Evolutionary conservation across 1,139 yeast species (phyloP).

Genomic region (Yamadazyma dushanensis): DNA sequence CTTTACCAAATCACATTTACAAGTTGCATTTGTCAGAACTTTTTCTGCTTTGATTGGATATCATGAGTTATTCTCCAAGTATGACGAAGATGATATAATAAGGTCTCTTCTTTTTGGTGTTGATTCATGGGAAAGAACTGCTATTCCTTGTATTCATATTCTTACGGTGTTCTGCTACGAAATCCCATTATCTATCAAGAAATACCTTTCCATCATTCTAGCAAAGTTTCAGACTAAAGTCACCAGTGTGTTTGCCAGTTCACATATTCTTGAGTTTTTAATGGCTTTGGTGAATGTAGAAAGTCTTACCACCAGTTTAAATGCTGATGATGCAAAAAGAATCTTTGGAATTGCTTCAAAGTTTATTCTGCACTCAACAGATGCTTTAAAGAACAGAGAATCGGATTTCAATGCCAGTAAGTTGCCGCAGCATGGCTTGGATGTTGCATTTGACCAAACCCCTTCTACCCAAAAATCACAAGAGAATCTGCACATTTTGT

Average conservation of each 20-base stretch:
- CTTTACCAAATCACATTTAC: conserved; percentile 59
- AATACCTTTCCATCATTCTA: conserved; percentile 63
- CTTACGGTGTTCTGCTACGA: conserved; percentile 80
- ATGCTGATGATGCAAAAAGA: conserved; percentile 73
- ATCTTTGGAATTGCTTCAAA: conserved; percentile 84
- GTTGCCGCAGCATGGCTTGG: conserved; percentile 36
- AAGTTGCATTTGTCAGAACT: conserved; percentile 65
- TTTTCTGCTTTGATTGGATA: conserved; percentile 71
- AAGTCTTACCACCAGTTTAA: conserved; percentile 66
- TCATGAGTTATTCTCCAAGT: conserved; percentile 54
- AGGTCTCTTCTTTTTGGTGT: conserved; percentile 64
- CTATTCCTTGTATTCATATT: conserved; percentile 76
- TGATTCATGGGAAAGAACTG: conserved; percentile 76
- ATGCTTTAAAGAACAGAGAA: conserved; percentile 31
- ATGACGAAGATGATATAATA: conserved; percentile 70
- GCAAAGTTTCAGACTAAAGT: conserved; percentile 72
- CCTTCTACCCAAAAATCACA: conserved; percentile 50
- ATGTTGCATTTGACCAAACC: conserved; percentile 39
- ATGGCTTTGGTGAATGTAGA: conserved; percentile 68
- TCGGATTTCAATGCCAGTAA: conserved; percentile 11
- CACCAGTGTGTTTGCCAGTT: conserved; percentile 66
- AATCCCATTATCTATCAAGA: conserved; percentile 71
- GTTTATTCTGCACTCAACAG: conserved; percentile 71
- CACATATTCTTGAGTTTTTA: conserved; percentile 77
- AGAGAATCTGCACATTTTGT: conserved; percentile 47